These are phyloP conservation scores for Cladosporium sp. DNA, from an alignment of 2,329 filamentous ascomycete genomes.

Conservation along the genomic window DNA sequence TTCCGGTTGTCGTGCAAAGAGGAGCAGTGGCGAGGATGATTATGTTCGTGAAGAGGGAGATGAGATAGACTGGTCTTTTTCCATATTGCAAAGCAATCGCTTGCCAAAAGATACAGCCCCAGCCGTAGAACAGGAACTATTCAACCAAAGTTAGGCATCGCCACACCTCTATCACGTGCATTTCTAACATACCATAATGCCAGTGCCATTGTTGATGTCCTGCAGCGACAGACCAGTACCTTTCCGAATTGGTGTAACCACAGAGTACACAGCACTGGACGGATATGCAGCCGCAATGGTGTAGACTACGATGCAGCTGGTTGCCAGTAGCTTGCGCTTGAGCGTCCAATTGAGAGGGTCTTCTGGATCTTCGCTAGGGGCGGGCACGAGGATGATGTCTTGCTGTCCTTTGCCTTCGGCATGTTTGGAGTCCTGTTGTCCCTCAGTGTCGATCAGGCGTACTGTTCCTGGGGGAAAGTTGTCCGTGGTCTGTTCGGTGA, in stretches of 20 bases:
- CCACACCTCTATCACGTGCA: too few relatives aligned
- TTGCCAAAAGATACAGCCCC: constrained; percentile 51
- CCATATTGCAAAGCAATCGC: constrained; percentile 51
- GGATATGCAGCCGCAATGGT: constrained; percentile 48
- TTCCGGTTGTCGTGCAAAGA: constrained; percentile 41
- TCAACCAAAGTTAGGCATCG: constrained; percentile 18
- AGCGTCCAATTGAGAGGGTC: constrained; percentile 37
- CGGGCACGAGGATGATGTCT: constrained; percentile 41
- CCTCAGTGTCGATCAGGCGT: constrained; percentile 40
- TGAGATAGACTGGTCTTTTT: constrained; percentile 46
- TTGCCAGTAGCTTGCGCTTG: constrained; percentile 40
- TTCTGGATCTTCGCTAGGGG: constrained; percentile 42
- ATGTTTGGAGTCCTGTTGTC: constrained; percentile 35
- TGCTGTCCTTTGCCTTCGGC: constrained; percentile 28
- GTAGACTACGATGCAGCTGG: constrained; percentile 42
- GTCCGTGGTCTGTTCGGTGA: not conserved
- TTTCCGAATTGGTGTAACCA: constrained; percentile 45
- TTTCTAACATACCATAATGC: constrained; percentile 21
- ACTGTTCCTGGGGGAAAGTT: constrained; percentile 36
- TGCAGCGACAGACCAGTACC: constrained; percentile 45
- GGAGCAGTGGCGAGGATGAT: constrained; percentile 42
- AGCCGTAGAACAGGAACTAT: constrained; percentile 41
- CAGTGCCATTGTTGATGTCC: constrained; percentile 47
- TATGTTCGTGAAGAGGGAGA: constrained; percentile 39
- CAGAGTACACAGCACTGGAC: constrained; percentile 47